These are phyloP conservation scores for Colletotrichum lindemuthianum DNA, from an alignment of 2,329 filamentous ascomycete species.

Conservation along the genomic window DNA sequence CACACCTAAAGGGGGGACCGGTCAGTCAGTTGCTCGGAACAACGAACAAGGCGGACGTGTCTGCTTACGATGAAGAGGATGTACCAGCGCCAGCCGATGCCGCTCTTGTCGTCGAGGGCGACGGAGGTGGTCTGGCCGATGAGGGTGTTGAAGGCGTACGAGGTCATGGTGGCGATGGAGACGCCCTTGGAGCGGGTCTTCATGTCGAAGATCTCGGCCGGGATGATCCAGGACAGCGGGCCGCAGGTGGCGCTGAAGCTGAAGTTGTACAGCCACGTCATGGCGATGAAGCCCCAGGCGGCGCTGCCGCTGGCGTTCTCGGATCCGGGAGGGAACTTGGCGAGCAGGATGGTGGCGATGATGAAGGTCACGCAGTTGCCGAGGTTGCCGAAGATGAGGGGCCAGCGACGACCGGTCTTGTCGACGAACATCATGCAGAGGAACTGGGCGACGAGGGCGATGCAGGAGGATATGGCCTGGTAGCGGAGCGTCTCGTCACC, in stretches of 20 bases:
- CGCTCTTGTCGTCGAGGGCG: constrained; percentile 52
- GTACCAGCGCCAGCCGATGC: constrained; percentile 59
- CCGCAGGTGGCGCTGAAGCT: constrained; percentile 78
- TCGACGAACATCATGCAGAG: constrained; percentile 77
- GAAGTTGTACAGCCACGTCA: constrained; percentile 85
- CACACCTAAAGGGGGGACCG: constrained; percentile 53
- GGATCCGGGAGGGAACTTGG: constrained; percentile 68
- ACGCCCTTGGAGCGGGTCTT: constrained; percentile 80
- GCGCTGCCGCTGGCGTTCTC: constrained; percentile 53
- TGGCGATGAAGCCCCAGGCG: constrained; percentile 76
- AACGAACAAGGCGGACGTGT: constrained; percentile 2
- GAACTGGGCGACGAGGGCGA: constrained; percentile 75
- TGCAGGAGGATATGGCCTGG: constrained; percentile 78
- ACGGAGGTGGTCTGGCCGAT: constrained; percentile 75
- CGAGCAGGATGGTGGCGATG: constrained; percentile 65
- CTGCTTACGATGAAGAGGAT: constrained; percentile 52
- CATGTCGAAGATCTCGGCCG: constrained; percentile 81
- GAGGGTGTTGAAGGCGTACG: constrained; percentile 81
- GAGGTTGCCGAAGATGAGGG: constrained; percentile 77
- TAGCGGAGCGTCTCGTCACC: constrained; percentile 75
- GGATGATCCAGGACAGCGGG: constrained; percentile 69
- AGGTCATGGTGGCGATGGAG: constrained; percentile 77
- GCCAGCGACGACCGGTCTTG: constrained; percentile 75
- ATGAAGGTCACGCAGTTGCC: constrained; percentile 79
- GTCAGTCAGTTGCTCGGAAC: not conserved